Evolutionary conservation across 768 basidiomycete species (phyloP), one percentile per base, ranked within the genome.

Genomic region (button mushroom (Agaricus bisporus)): DNA sequence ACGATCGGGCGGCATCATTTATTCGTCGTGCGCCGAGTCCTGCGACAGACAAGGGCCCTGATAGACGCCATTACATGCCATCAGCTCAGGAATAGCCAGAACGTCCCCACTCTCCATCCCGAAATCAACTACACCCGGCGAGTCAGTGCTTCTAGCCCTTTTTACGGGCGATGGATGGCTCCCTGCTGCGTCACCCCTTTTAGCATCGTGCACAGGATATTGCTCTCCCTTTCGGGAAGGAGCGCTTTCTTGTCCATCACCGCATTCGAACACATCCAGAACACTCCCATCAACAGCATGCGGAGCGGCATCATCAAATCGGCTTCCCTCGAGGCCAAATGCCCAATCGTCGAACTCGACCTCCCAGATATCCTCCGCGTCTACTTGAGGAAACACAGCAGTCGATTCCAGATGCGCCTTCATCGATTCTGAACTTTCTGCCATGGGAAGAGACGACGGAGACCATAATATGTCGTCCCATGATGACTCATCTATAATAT

Each of bases 21-120:
- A 32, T 11, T 32, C 32, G 32, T 32, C 32, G 7, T 8, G 59
- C 17, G 66, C 63, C n/a, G 60, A 49, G 17, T 56, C 54, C 29
- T 55, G 41, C 28, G 48, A 53, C 49, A 68, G 55, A 46, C 63
- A 68, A 3, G 71, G 72, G 3, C 72, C 73, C 25, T 66, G 46
- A 55, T 63, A 70, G 7, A 61, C 56, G 7, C 70, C 70, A 42
- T 68, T 56, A 1, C 65, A 60, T 49, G 66, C 68, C 42, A 60
- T 41, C 56, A 71, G 47, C 32, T 63, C 58, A 1, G 62, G 61
- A 18, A 59, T 44, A 39, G 45, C 48, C 36, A 62, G 41, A 18
- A 58, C 46, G 22, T 58, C 51, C 12, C 8, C 51, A n/a, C 17
- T 32, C 14, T 45, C 17, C 10, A n/a, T 20, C 4, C 26, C 38